Conservation (phyloP, 768 basidiomycete genomes). For the Paxillus rubicundulus region DNA sequence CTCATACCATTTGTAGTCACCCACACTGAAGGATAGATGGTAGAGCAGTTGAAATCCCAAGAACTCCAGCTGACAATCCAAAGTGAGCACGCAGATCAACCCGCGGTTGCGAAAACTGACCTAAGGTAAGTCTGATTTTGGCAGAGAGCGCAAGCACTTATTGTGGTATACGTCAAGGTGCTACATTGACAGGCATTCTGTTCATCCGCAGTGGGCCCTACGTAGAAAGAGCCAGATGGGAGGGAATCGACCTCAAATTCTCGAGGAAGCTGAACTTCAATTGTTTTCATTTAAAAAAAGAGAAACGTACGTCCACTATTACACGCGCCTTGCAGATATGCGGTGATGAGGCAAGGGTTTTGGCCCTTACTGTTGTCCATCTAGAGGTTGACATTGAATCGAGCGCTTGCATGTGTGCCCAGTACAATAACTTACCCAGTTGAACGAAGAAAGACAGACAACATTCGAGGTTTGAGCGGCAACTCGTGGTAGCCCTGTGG, state of each 20-base stretch:
- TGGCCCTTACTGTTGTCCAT: constrained; percentile 44
- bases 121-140: constrained; percentile 42
- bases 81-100: neutral
- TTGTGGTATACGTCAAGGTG: constrained; percentile 51
- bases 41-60: constrained; percentile 50
- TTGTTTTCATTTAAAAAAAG: constrained; percentile 6
- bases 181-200: constrained; percentile 49
- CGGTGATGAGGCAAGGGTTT: constrained; percentile 46
- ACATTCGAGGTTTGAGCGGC: constrained; percentile 25
- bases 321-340: constrained; percentile 43
- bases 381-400: constrained; percentile 9
- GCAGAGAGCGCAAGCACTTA: constrained; percentile 58
- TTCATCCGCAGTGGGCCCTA: constrained; percentile 32
- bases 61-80: constrained; percentile 44
- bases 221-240: constrained; percentile 30
- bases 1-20: constrained; percentile 1
- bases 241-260: constrained; percentile 41
- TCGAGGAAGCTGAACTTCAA: constrained; percentile 16
- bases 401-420: neutral
- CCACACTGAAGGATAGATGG: constrained; percentile 29
- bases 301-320: constrained; percentile 39
- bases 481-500: constrained; percentile 10
- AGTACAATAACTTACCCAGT: constrained; percentile 24
- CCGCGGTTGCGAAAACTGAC: constrained; percentile 21
- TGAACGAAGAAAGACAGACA: constrained; percentile 19